Base-by-base conservation (phyloP, 805 yeast species). In the Grigorovia jiainica region DNA sequence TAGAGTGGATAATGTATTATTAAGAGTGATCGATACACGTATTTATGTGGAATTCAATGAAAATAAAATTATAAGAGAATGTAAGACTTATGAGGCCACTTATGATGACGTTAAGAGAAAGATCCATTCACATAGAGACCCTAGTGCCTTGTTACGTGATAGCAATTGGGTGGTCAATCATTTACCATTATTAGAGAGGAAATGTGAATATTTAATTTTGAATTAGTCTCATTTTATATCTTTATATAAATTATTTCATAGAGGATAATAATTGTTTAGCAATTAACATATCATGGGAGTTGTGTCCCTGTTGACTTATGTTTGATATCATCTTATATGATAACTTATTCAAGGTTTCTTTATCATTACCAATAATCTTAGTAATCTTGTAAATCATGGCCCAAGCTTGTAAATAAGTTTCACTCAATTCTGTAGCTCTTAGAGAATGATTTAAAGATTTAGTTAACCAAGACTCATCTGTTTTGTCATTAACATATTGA, bases 1-100 rank as follows among this genome's bases (percentile, higher is more conserved):
- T 45, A 71, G 97, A 37, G 94, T 92, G 6, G 99, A 92, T 63
- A 81, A 85, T 50, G 98, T 92, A 5, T 65, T 87, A 18, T 76
- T 90, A 54, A 67, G 95, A 48, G 74, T 92, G 5, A 69, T 87
- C 47, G 98, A 92, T 55, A 83, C 95, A 0, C 68, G 99, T 43
- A 65, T 89, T 0, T 90, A 73, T 61, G 71, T 92, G 17, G 97
- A 90, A 55, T 58, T 61, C 39, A 54, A 52, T 32, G 73, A 78
- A 3, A 71, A 76, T 50, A 48, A 66, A 49, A 72, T 90, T 2
- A 65, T 90, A 16, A 68, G 95, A 46, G 96, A 90, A 63, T 80
- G 79, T 61, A 82, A 82, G 58, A 76, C 72, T 49, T 84, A 77
- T 51, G 85, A 82, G 55, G 76, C 67, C 19, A 76, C 72, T 48